phyloP scores from a whole-genome alignment of 495 filamentous ascomycete species.

The Eremomyces bilateralis region DNA sequence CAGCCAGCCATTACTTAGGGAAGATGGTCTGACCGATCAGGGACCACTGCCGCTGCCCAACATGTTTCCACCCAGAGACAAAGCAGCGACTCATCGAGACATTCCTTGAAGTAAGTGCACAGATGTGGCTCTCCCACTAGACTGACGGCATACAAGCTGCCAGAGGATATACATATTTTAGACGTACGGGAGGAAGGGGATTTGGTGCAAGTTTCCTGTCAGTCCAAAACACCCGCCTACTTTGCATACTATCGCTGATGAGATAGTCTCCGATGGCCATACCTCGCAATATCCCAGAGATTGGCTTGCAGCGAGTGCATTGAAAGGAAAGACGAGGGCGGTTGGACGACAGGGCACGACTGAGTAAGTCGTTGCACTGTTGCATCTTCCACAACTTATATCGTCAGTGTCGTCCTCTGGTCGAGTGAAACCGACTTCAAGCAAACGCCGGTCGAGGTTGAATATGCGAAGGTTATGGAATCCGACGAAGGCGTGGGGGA shows the following conservation, averaged over 20 bases:
- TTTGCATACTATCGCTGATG: constrained; percentile 1
- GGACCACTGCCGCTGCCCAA: constrained; percentile 59
- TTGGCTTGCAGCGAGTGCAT: constrained; percentile 21
- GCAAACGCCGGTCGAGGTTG: constrained; percentile 26
- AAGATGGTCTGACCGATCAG: constrained; percentile 19
- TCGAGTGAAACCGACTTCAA: not conserved
- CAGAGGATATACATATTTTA: not conserved
- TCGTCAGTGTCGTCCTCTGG: not conserved
- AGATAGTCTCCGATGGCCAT: constrained; percentile 32
- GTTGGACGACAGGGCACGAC: not conserved
- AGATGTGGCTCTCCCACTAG: not conserved
- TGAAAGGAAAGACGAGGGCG: not conserved
- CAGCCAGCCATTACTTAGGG: not conserved
- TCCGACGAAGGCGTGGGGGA: constrained; percentile 27
- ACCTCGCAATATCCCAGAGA: constrained; percentile 29
- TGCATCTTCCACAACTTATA: not conserved
- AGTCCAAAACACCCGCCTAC: constrained; percentile 1
- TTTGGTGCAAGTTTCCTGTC: constrained; percentile 12
- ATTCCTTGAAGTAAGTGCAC: not conserved
- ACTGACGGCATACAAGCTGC: not conserved
- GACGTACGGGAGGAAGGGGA: not conserved
- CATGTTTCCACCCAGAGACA: constrained; percentile 59
- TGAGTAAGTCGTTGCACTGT: constrained; percentile 1
- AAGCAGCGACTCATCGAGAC: constrained; percentile 30
- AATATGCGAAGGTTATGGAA: constrained; percentile 38